A percentile compares a stretch with the other conserved stretches of the same genome.
phyloP scores from a whole-genome alignment of 352 stramenopile species.

The Globisporangium abappressorium region DNA sequence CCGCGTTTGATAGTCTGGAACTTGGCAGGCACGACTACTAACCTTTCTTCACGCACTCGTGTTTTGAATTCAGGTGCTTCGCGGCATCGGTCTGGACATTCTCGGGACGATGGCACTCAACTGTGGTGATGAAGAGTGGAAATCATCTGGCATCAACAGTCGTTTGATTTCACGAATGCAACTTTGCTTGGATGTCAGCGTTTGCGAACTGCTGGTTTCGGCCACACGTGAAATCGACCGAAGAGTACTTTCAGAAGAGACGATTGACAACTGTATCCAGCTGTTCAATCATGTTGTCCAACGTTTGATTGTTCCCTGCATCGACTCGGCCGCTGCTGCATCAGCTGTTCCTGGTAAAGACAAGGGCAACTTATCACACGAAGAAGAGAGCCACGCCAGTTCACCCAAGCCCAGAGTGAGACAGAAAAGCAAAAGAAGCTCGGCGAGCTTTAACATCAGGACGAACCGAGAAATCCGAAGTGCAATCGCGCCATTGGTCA shows the following conservation, averaged over 20 bases:
- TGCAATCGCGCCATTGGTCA: constrained; percentile 55
- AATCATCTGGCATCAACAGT: constrained; percentile 30
- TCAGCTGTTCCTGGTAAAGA: constrained; percentile 15
- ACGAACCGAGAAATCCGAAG: constrained; percentile 47
- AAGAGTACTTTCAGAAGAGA: constrained; percentile 75
- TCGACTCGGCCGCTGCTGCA: constrained; percentile 55
- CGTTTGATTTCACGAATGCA: constrained; percentile 35
- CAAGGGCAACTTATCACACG: constrained; percentile 13
- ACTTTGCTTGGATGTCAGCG: constrained; percentile 57
- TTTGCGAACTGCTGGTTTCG: constrained; percentile 76
- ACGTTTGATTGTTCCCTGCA: constrained; percentile 57
- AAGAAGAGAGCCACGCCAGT: neutral
- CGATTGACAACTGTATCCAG: constrained; percentile 75
- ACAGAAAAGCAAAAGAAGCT: constrained; percentile 6
- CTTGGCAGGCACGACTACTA: neutral
- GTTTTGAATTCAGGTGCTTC: constrained; percentile 13
- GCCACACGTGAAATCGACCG: constrained; percentile 65
- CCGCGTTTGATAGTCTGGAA: neutral
- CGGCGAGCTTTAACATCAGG: constrained; percentile 39
- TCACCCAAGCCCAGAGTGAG: constrained; percentile 4
- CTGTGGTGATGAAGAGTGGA: constrained; percentile 31
- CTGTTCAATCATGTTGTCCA: constrained; percentile 60
- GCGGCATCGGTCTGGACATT: constrained; percentile 28
- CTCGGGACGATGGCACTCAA: constrained; percentile 31
- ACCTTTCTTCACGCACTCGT: neutral